Evolutionary conservation across 208 protist genomes (phyloP), one percentile per base, ranked within the genome.

Genomic region (Lotmaria passim): DNA sequence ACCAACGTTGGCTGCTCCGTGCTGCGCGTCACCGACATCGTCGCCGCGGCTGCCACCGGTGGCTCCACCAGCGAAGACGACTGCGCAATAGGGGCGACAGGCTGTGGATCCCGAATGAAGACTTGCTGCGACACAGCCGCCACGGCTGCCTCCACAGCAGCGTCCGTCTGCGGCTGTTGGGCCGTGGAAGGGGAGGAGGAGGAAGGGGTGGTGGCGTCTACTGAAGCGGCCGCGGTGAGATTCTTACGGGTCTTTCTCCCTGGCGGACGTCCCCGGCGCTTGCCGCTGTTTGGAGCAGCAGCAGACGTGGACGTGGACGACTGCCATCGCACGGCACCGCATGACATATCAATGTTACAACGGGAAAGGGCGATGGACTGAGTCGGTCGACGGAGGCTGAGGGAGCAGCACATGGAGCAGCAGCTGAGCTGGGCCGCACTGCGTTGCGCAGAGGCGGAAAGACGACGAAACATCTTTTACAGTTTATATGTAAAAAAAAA

Each of bases 251-350:
- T 31, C 53, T 69, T 75, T 33, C 69, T 59, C 7, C 69, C 69
- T 7, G 53, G 61, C 19, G 69, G 69, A 0, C 69, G 69, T 15
- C 69, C 53, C 4, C 69, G 69, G 19, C 55, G 53, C 46, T 75
- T 75, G 23, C 69, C 43, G n/a, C 50, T 58, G 39, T 17, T 8
- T 34, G 14, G 15, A 4, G 47, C 23, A 0, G 59, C 31, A 2
- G 34, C n/a, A 21, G 8, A 34, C 24, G 48, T 10, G 38, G 68
- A 11, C 30, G 59, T 48, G 31, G 62, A 41, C 43, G 60, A 69
- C 53, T 75, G 69, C 69, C 69, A 67, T 2, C 69, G 46, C 50
- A 74, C 38, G 4, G 51, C 10, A 0, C 19, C 44, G 33, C 46
- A 55, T 43, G 26, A 15, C n/a, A 26, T 36, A 21, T 23, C 24